Evolutionary conservation across 225 moss, liverwort and hornwort genomes (phyloP).

Genomic region (Physcomitrellopsis africana): DNA sequence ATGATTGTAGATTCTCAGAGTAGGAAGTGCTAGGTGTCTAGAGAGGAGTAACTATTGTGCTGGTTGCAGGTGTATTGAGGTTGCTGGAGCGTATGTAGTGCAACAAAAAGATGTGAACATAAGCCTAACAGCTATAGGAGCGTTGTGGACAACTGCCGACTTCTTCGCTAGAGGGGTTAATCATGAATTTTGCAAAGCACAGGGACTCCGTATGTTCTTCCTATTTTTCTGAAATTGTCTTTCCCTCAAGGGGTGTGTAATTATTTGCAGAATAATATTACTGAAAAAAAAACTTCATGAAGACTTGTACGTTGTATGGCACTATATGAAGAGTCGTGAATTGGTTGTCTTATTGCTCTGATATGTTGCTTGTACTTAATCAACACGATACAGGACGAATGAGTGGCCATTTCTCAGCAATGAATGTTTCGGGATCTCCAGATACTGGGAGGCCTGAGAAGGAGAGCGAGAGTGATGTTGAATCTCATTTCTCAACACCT

Average conservation of each 20-base stretch:
- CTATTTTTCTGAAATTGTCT: slow-evolving; percentile 5
- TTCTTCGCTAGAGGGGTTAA: slow-evolving; percentile 94
- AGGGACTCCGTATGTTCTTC: slow-evolving; percentile 52
- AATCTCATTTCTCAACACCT: slow-evolving; percentile 43
- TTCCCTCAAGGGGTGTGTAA: slow-evolving; percentile 6
- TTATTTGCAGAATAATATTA: slow-evolving; percentile 18
- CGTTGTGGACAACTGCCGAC: slow-evolving; percentile 92
- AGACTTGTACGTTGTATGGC: slow-evolving; percentile 9
- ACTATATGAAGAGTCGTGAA: neutral
- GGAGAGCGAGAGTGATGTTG: slow-evolving; percentile 43
- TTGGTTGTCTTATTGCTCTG: slow-evolving; percentile 17
- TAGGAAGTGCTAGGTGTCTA: slow-evolving; percentile 2
- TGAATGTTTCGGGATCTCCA: slow-evolving; percentile 39
- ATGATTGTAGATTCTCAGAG: neutral
- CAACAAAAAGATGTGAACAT: slow-evolving; percentile 96
- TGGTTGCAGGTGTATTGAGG: slow-evolving; percentile 77
- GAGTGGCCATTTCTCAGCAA: slow-evolving; percentile 47
- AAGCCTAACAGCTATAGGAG: slow-evolving; percentile 92
- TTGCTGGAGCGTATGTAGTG: slow-evolving; percentile 92
- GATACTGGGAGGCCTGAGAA: slow-evolving; percentile 48
- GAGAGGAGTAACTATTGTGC: slow-evolving; percentile 15
- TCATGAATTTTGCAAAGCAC: slow-evolving; percentile 69
- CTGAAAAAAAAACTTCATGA: slow-evolving; percentile 4
- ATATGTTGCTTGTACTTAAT: slow-evolving; percentile 22
- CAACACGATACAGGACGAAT: slow-evolving; percentile 42